Evolutionary conservation across 2,329 filamentous ascomycete genomes (phyloP).

Genomic region (Aureobasidium sp.): DNA sequence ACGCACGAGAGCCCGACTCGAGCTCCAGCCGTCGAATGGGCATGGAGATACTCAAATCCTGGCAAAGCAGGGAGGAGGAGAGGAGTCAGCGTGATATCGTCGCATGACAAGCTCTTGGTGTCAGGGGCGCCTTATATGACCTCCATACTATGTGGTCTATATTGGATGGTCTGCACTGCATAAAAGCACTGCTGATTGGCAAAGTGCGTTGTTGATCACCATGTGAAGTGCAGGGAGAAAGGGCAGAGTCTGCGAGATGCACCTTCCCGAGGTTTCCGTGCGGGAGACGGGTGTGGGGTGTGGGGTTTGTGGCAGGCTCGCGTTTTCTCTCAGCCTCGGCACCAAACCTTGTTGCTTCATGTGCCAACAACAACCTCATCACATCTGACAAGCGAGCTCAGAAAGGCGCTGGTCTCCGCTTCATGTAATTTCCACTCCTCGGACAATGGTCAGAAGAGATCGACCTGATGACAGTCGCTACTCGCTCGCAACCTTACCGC

Average conservation of each 20-base stretch:
- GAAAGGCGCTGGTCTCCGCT: neutral
- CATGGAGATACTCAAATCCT: neutral
- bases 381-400: neutral
- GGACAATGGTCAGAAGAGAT: neutral
- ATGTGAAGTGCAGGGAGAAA: neutral
- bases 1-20: neutral
- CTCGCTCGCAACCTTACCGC: neutral
- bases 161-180: neutral
- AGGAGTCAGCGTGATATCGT: neutral
- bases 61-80: neutral
- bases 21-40: neutral
- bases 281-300: conserved; percentile 5
- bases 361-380: neutral
- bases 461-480: neutral
- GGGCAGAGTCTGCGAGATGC: neutral
- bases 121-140: neutral
- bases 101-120: neutral
- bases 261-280: neutral
- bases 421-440: neutral
- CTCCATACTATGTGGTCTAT: conserved; percentile 4
- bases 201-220: conserved; percentile 1
- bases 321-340: neutral
- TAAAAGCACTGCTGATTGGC: neutral
- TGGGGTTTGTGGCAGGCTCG: neutral
- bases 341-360: neutral